Evolutionary conservation across 2,329 filamentous ascomycete species (phyloP).

Genomic region (Orbilia blumenaviensis): DNA sequence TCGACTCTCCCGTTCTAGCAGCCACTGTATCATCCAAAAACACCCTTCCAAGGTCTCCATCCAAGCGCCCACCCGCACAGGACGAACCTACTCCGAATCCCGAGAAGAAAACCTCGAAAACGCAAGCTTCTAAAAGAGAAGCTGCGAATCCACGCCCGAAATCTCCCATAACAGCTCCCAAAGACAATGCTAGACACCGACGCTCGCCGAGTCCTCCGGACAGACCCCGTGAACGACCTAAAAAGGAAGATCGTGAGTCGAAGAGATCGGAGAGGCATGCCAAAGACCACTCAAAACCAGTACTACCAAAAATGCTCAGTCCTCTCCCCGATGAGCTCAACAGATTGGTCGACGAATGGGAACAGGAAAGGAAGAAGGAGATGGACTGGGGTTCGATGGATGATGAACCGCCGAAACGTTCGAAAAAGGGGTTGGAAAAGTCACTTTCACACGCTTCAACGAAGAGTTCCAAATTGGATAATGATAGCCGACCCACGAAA

Average conservation of each 20-base stretch:
- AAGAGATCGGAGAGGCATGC: slow-evolving; percentile 23
- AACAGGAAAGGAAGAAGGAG: slow-evolving; percentile 32
- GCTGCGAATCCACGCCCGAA: slow-evolving; percentile 11
- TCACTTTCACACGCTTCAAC: neutral
- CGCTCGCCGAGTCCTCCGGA: slow-evolving; percentile 36
- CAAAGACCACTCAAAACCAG: slow-evolving; percentile 9
- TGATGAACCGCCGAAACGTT: slow-evolving; percentile 22
- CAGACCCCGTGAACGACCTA: slow-evolving; percentile 17
- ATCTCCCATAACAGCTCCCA: slow-evolving; percentile 24
- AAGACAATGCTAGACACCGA: slow-evolving; percentile 29
- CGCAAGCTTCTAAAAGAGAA: slow-evolving; percentile 19
- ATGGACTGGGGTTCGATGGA: slow-evolving; percentile 24
- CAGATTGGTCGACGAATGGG: slow-evolving; percentile 41
- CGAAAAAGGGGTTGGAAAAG: slow-evolving; percentile 18
- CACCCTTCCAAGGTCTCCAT: slow-evolving; percentile 15
- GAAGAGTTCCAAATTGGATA: neutral
- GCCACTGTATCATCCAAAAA: slow-evolving; percentile 9
- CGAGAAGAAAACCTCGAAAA: slow-evolving; percentile 21
- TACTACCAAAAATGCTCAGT: slow-evolving; percentile 43
- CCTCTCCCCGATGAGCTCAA: slow-evolving; percentile 48
- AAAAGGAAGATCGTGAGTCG: slow-evolving; percentile 29
- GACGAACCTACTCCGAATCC: slow-evolving; percentile 2
- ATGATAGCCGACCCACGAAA: slow-evolving; percentile 20
- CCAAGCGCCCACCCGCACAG: slow-evolving; percentile 13
- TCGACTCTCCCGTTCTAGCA: slow-evolving; percentile 3